A percentile compares a stretch with the other conserved stretches of the same genome.
Conservation (phyloP, 306 rosid species). For the Vigna trinervia region DNA sequence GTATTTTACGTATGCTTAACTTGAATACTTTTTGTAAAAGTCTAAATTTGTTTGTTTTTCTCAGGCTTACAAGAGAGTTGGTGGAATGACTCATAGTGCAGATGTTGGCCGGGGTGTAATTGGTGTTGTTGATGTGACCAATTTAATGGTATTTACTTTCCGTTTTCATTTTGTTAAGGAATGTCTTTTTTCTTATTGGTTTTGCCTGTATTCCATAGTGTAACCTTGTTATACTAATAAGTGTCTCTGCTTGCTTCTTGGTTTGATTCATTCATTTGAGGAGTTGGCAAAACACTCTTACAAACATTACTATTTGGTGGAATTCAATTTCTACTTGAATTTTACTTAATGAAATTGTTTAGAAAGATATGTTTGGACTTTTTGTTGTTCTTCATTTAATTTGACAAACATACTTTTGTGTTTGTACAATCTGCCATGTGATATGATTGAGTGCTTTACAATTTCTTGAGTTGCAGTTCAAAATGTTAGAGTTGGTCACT, state of each 20-base stretch:
- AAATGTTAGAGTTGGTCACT: background rate
- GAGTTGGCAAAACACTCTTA: background rate
- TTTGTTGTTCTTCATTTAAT: background rate
- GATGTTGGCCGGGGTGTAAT: conserved; percentile 66
- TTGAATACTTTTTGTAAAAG: background rate
- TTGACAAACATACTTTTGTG: background rate
- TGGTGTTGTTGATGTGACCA: conserved; percentile 66
- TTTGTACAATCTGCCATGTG: background rate
- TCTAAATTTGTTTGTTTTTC: conserved; percentile 25
- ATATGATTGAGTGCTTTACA: no score
- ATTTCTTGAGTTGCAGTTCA: background rate
- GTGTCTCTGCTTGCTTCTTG: background rate
- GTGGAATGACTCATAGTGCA: conserved; percentile 61
- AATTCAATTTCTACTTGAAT: background rate
- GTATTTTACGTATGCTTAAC: background rate
- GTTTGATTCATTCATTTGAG: background rate
- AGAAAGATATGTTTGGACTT: background rate
- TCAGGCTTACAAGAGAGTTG: conserved; percentile 73
- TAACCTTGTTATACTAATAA: conserved; percentile 4
- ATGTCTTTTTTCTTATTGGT: conserved; percentile 32
- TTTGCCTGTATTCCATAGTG: background rate
- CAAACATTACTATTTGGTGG: background rate
- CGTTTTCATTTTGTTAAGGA: conserved; percentile 14
- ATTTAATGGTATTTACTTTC: conserved; percentile 52
- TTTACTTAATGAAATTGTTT: background rate